Evolutionary conservation across 805 yeast genomes (phyloP).

Genomic region (Barnettozyma wickerhamii): DNA sequence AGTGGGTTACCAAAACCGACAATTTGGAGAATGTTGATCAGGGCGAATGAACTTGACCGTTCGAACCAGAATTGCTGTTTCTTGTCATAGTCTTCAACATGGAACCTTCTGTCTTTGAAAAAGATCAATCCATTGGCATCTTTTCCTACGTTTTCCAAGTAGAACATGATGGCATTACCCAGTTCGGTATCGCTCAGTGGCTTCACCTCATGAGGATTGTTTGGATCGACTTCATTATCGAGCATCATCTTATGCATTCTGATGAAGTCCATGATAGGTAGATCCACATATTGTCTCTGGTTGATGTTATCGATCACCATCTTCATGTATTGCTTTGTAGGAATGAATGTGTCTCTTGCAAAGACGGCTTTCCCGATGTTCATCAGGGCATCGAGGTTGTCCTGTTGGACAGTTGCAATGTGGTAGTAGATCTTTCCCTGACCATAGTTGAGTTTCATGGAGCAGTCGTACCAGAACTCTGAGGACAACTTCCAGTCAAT

Average conservation of each 20-base stretch:
- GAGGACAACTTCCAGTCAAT: conserved; percentile 85
- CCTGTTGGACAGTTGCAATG: conserved; percentile 80
- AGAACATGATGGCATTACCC: conserved; percentile 5
- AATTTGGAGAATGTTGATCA: conserved; percentile 68
- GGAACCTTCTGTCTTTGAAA: conserved; percentile 34
- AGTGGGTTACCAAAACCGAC: conserved; percentile 74
- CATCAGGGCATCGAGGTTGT: conserved; percentile 66
- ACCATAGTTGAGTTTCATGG: conserved; percentile 71
- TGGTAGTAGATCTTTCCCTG: conserved; percentile 86
- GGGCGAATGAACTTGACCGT: conserved; percentile 70
- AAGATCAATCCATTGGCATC: conserved; percentile 62
- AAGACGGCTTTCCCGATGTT: conserved; percentile 75
- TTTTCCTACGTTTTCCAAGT: conserved; percentile 11
- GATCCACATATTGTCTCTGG: conserved; percentile 44
- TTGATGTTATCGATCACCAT: conserved; percentile 75
- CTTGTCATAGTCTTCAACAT: conserved; percentile 25
- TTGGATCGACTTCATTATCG: conserved; percentile 32
- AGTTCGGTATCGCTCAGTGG: conserved; percentile 44
- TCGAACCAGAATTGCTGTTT: conserved; percentile 66
- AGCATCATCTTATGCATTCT: conserved; percentile 25
- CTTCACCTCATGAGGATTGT: conserved; percentile 39
- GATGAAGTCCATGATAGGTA: conserved; percentile 28
- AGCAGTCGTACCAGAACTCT: conserved; percentile 75
- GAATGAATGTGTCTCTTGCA: conserved; percentile 80
- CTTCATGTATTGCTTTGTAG: conserved; percentile 72